phyloP scores from a whole-genome alignment of 2,329 filamentous ascomycete species.

The Aspergillus hiratsukae region DNA sequence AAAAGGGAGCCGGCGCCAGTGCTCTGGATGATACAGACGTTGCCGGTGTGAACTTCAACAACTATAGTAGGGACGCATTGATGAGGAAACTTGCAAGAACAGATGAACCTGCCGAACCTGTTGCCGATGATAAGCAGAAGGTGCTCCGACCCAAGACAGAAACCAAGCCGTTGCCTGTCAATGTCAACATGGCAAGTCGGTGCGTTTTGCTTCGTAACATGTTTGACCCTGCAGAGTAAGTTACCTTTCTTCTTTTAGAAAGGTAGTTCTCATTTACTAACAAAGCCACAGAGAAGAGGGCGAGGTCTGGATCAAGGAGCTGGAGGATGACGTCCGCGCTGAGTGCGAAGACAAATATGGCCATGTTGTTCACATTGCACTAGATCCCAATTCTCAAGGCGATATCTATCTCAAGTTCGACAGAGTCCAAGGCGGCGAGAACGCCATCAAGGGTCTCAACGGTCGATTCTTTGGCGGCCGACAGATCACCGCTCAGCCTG shows the following conservation, averaged over 20 bases:
- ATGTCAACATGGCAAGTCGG: constrained; percentile 85
- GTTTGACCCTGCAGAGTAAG: constrained; percentile 89
- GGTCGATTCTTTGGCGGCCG: constrained; percentile 91
- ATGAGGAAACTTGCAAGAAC: constrained; percentile 98
- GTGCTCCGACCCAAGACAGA: constrained; percentile 75
- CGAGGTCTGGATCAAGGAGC: constrained; percentile 83
- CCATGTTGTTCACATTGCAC: constrained; percentile 91
- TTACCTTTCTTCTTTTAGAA: constrained; percentile 19
- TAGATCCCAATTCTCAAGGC: constrained; percentile 89
- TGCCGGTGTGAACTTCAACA: constrained; percentile 98
- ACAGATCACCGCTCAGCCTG: constrained; percentile 89
- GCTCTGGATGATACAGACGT: constrained; percentile 97
- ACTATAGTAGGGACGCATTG: constrained; percentile 95
- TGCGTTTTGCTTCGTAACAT: constrained; percentile 94
- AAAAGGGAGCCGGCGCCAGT: constrained; percentile 84
- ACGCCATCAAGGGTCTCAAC: constrained; percentile 96
- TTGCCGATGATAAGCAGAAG: constrained; percentile 63
- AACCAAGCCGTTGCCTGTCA: constrained; percentile 71
- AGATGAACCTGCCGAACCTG: constrained; percentile 66
- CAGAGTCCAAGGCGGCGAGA: constrained; percentile 89
- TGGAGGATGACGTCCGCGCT: constrained; percentile 86
- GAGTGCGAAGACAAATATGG: constrained; percentile 97
- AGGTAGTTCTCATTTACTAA: constrained; percentile 29
- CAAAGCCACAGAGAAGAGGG: constrained; percentile 65
- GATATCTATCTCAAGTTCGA: constrained; percentile 99